Evolutionary conservation across 345 rosid genomes (phyloP).

Genomic region (Salix dunnii): DNA sequence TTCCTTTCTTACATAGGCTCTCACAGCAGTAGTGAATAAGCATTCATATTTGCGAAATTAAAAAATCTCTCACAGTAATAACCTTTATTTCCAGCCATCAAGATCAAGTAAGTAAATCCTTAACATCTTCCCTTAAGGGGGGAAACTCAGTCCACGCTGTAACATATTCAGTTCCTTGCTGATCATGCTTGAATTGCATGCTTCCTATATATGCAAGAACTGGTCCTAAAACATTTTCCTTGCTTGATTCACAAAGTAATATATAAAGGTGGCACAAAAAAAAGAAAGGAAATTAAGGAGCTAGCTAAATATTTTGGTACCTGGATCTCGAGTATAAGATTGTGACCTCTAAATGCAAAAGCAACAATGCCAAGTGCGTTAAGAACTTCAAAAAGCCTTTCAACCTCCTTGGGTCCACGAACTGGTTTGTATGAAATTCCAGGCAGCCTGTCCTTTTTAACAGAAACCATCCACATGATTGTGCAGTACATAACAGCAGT

Average conservation of each 20-base stretch:
- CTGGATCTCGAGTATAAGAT: constrained; percentile 48
- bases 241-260: neutral
- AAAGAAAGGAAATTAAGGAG: neutral
- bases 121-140: no score
- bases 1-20: neutral
- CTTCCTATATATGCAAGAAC: neutral
- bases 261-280: neutral
- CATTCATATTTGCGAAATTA: neutral
- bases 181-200: neutral
- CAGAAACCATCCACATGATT: constrained; percentile 35
- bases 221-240: neutral
- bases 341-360: constrained; percentile 50
- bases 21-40: neutral
- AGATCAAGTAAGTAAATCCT: neutral
- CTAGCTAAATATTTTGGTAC: neutral
- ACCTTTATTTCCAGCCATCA: neutral
- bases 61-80: neutral
- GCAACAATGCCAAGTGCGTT: constrained; percentile 39
- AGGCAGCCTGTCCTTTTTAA: constrained; percentile 29
- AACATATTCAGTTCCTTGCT: neutral
- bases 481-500: constrained; percentile 36
- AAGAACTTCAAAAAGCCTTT: constrained; percentile 18
- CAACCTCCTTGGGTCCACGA: neutral
- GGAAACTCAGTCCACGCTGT: neutral
- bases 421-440: constrained; percentile 32